Evolutionary conservation across 371 early-diverging fungal genomes (phyloP).

Genomic region (Mortierella sp.): DNA sequence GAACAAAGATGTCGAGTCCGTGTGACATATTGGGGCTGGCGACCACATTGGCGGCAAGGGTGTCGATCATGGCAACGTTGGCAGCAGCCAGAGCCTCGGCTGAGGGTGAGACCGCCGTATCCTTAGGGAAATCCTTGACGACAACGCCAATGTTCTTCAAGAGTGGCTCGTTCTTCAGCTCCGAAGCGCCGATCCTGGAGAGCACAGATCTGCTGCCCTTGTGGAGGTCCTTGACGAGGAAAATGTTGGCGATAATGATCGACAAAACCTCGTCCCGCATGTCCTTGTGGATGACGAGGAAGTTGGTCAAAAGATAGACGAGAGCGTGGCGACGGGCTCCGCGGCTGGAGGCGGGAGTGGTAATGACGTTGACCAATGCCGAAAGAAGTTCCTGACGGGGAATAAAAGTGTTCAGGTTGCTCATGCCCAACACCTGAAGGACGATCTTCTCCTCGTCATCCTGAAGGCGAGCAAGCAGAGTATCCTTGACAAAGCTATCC

Average conservation of each 20-base stretch:
- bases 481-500: constrained; percentile 62
- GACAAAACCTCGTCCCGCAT: constrained; percentile 42
- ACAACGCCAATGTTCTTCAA: constrained; percentile 30
- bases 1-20: constrained; percentile 33
- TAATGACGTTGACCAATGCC: constrained; percentile 41
- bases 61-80: constrained; percentile 33
- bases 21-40: constrained; percentile 39
- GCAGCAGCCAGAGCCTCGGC: constrained; percentile 28
- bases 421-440: constrained; percentile 54
- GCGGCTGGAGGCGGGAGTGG: constrained; percentile 31
- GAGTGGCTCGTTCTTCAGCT: constrained; percentile 54
- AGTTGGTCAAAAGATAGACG: constrained; percentile 52
- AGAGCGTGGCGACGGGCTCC: constrained; percentile 50
- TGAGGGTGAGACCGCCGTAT: constrained; percentile 10
- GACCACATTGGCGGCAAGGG: constrained; percentile 59
- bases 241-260: constrained; percentile 46
- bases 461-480: constrained; percentile 66
- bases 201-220: constrained; percentile 44
- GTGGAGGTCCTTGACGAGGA: constrained; percentile 47
- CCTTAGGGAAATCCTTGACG: constrained; percentile 45
- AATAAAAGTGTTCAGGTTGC: constrained; percentile 48
- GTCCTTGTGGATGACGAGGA: constrained; percentile 36
- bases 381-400: constrained; percentile 37
- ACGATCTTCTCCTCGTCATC: constrained; percentile 64
- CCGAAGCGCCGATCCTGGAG: constrained; percentile 47